These are phyloP conservation scores for Fusarium sambucinum DNA, from an alignment of 2,329 filamentous ascomycete genomes.

Conservation along the genomic window DNA sequence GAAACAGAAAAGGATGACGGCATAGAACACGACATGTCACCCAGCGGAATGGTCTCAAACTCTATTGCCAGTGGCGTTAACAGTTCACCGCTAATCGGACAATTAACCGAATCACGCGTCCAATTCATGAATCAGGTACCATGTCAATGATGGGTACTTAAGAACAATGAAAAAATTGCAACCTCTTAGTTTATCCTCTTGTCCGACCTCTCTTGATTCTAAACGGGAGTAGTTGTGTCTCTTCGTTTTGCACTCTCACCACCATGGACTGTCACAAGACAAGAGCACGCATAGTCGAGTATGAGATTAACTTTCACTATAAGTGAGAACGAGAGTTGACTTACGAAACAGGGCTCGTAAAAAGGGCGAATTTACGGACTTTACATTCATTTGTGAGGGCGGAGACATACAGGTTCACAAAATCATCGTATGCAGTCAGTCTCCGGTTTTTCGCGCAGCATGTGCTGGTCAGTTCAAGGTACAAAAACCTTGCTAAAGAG, in stretches of 20 bases:
- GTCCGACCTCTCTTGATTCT: too few relatives aligned
- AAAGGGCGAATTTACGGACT: slow-evolving; percentile 11
- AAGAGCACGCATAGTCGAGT: slow-evolving; percentile 7
- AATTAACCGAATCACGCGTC: not conserved
- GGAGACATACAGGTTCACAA: slow-evolving; percentile 4
- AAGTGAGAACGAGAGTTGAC: not conserved
- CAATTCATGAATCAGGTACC: slow-evolving; percentile 15
- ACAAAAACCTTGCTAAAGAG: accelerated
- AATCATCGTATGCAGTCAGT: slow-evolving; percentile 19
- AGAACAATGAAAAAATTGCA: not conserved
- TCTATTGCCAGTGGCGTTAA: slow-evolving; percentile 17
- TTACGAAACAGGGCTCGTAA: not conserved
- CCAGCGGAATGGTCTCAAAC: not conserved
- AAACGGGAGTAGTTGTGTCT: too few relatives aligned
- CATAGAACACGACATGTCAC: not conserved
- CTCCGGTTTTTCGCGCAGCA: slow-evolving; percentile 18
- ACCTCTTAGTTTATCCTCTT: accelerated
- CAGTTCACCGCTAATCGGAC: slow-evolving; percentile 1
- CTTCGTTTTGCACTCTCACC: not conserved
- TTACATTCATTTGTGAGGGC: not conserved
- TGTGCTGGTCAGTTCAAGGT: slow-evolving; percentile 18
- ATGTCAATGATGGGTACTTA: not conserved
- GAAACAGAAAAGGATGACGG: not conserved
- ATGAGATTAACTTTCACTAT: accelerated
- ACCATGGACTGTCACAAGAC: not conserved